Evolutionary conservation across 495 filamentous ascomycete species (phyloP), one percentile per base, ranked within the genome.

Genomic region (Penicillium nucicola): DNA sequence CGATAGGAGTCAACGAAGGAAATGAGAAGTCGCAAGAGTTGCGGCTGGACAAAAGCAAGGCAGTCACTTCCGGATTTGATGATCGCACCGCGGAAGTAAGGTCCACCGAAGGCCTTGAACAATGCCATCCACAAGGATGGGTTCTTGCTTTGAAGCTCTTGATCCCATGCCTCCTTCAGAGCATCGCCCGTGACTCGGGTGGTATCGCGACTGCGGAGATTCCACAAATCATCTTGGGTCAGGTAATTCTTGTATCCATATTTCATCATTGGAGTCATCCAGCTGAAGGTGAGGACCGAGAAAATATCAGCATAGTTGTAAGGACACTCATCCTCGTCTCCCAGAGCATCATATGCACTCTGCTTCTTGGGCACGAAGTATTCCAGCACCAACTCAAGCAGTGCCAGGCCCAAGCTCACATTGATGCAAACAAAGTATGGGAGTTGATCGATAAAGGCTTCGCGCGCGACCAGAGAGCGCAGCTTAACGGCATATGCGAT

Each of bases 251-350:
- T 88, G 69, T 99, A 97, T 14, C 95, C 95, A 70, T 85, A 84
- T 59, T 86, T 90, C 95, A 99, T 99, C 81, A 97, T 70, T 13
- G 92, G 90, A 0, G 95, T 99, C 90, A 99, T 96, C 95, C 95
- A 99, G 48, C 88, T 83, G 65, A 99, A 99, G 9, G 92, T 95
- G 25, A 99, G 81, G 33, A 88, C 82, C 9, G 92, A 96, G 71
- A 97, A 97, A 38, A 97, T 78, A 45, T 92, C 90, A 18, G 95
- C 91, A 71, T 95, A 95, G 74, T 97, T 92, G 30, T 86, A 84
- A 0, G 95, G 95, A 57, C 93, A 97, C 72, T 97, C 92, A 49
- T 91, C 89, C 48, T 89, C 84, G 46, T 93, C 89, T n/a, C 86
- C 84, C 48, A 97, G 65, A 2, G 83, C 87, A 61, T 90, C 84